A percentile compares a stretch with the other conserved stretches of the same genome.
Conservation (phyloP, 352 stramenopile genomes). For the Plasmopara viticola region DNA sequence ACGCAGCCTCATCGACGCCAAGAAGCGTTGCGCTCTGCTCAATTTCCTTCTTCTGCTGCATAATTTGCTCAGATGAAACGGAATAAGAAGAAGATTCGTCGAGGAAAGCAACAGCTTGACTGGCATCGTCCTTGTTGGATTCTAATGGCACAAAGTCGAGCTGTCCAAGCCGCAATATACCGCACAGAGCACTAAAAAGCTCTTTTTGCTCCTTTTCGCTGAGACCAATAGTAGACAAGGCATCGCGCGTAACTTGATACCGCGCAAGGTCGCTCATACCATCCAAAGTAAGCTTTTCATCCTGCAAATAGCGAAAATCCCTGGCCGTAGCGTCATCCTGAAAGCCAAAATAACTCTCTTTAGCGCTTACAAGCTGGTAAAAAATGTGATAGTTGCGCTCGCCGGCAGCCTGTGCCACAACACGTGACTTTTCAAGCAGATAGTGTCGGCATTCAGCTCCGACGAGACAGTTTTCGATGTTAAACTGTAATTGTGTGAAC, state of each 20-base stretch:
- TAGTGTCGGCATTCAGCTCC: conserved; percentile 90
- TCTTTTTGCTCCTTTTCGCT: conserved; percentile 60
- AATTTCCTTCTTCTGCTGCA: conserved; percentile 55
- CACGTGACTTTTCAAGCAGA: conserved; percentile 95
- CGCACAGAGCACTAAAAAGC: conserved; percentile 63
- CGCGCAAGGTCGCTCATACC: conserved; percentile 63
- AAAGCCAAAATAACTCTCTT: conserved; percentile 56
- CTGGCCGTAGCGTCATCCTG: conserved; percentile 27
- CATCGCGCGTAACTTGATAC: conserved; percentile 77
- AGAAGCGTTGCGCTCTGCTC: conserved; percentile 54
- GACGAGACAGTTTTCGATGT: conserved; percentile 77
- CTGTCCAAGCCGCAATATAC: conserved; percentile 77
- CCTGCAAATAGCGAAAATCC: conserved; percentile 72
- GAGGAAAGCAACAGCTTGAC: conserved; percentile 53
- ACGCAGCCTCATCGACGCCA: conserved; percentile 53
- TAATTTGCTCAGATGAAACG: conserved; percentile 30
- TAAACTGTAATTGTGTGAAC: conserved; percentile 93
- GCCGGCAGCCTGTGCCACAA: conserved; percentile 82
- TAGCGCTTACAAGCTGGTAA: conserved; percentile 89
- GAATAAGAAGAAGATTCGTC: conserved; percentile 13
- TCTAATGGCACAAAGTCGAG: conserved; percentile 74
- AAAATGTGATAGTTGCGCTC: conserved; percentile 99
- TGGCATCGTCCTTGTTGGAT: conserved; percentile 70
- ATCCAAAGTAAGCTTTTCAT: conserved; percentile 64
- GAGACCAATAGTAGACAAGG: conserved; percentile 72